These are phyloP conservation scores for Lachancea lanzarotensis DNA, from an alignment of 805 yeast genomes.

Conservation along the genomic window DNA sequence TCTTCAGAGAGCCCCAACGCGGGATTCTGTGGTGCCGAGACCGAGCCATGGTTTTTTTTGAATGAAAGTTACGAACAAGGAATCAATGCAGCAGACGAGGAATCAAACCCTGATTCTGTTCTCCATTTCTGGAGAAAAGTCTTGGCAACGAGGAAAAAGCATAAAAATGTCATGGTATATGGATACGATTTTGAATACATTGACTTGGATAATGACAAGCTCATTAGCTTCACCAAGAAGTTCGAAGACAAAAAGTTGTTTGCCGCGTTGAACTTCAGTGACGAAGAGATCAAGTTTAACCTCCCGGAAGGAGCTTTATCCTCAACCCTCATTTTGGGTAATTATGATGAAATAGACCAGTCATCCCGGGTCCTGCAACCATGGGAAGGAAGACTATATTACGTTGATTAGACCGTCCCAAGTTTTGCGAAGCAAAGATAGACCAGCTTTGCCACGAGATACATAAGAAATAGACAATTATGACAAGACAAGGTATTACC, in stretches of 20 bases:
- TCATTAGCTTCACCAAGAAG: slow-evolving; percentile 39
- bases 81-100: slow-evolving; percentile 44
- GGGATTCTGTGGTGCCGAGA: slow-evolving; percentile 39
- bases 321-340: slow-evolving; percentile 32
- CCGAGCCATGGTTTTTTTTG: slow-evolving; percentile 48
- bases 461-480: neutral
- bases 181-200: slow-evolving; percentile 39
- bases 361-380: slow-evolving; percentile 30
- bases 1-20: slow-evolving; percentile 34
- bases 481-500: neutral
- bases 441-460: neutral
- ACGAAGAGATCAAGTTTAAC: slow-evolving; percentile 30
- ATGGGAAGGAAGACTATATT: slow-evolving; percentile 41
- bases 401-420: slow-evolving; percentile 7
- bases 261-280: slow-evolving; percentile 40
- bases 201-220: slow-evolving; percentile 38
- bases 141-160: slow-evolving; percentile 38
- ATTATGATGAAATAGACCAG: slow-evolving; percentile 17
- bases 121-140: slow-evolving; percentile 42
- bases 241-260: slow-evolving; percentile 30
- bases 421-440: neutral
- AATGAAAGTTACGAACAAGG: slow-evolving; percentile 42
- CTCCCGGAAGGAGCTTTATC: slow-evolving; percentile 26
- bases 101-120: slow-evolving; percentile 40
- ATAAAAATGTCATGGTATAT: slow-evolving; percentile 39